phyloP scores from a whole-genome alignment of 169 alveolate species.

The Plasmodium vinckei region DNA sequence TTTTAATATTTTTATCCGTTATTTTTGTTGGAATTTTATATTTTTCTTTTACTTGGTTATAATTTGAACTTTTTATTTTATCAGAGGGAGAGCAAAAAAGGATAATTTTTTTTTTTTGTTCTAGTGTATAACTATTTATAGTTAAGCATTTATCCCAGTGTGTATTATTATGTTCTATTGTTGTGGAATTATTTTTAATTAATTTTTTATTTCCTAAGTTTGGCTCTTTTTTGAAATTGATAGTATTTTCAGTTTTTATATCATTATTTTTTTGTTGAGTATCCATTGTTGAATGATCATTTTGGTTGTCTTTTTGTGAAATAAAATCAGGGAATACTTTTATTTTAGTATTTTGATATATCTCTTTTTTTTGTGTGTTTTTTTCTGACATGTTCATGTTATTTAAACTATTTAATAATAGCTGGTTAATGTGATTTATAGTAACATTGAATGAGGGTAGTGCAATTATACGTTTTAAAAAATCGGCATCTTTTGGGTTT shows the following conservation, averaged over 20 bases:
- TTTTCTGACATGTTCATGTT: too few relatives aligned
- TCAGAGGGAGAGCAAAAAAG: slow-evolving; percentile 22
- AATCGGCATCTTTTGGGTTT: background rate
- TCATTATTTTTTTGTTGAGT: too few relatives aligned
- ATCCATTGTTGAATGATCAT: too few relatives aligned
- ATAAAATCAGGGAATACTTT: slow-evolving; percentile 28
- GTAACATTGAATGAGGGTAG: background rate
- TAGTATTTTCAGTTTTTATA: too few relatives aligned
- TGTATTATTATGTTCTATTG: too few relatives aligned
- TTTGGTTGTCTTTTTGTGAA: background rate
- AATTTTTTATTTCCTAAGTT: too few relatives aligned
- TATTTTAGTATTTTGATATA: slow-evolving; percentile 1
- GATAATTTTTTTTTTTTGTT: slow-evolving; percentile 3
- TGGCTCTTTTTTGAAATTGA: too few relatives aligned
- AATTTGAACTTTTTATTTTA: slow-evolving; percentile 4
- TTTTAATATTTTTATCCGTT: slow-evolving; percentile 33
- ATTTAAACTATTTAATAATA: background rate
- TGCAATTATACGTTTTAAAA: background rate
- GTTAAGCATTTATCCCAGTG: too few relatives aligned
- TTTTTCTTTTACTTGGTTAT: slow-evolving; percentile 13
- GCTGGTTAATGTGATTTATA: background rate
- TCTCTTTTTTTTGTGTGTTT: background rate
- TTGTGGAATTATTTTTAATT: too few relatives aligned
- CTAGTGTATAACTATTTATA: too few relatives aligned
- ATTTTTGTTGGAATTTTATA: slow-evolving; percentile 51